Conservation (phyloP, 208 protist genomes). For the Wallacemonas rigidus region DNA sequence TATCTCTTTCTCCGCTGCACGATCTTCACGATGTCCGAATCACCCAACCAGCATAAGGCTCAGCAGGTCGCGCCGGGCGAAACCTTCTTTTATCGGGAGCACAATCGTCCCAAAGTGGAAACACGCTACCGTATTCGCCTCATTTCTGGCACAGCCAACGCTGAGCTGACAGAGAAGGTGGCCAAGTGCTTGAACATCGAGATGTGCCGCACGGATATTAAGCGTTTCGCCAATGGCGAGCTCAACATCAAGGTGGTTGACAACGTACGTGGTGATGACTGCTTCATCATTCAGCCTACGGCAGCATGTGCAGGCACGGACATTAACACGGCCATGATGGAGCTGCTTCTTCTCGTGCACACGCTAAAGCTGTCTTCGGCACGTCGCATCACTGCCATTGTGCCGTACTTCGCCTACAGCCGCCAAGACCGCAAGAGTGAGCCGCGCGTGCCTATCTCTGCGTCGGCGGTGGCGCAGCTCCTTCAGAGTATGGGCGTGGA, state of each 20-base stretch:
- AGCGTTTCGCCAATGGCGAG: constrained; percentile 91
- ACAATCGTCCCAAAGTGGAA: constrained; percentile 74
- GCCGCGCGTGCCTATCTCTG: constrained; percentile 95
- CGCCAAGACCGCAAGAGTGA: constrained; percentile 97
- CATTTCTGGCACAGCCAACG: constrained; percentile 86
- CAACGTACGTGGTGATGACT: constrained; percentile 95
- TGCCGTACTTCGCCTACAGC: constrained; percentile 96
- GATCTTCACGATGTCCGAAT: constrained; percentile 18
- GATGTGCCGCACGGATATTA: constrained; percentile 79
- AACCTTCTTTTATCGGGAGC: constrained; percentile 84
- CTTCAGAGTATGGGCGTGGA: constrained; percentile 93
- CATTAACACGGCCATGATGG: constrained; percentile 92
- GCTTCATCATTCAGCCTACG: constrained; percentile 96
- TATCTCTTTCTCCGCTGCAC: constrained; percentile 16
- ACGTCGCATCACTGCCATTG: constrained; percentile 94
- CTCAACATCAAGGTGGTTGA: constrained; percentile 94
- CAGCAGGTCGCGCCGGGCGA: constrained; percentile 76
- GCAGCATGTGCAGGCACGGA: constrained; percentile 58
- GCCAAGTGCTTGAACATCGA: constrained; percentile 78
- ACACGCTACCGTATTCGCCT: constrained; percentile 86
- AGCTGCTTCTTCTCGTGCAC: constrained; percentile 90
- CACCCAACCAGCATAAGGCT: constrained; percentile 23
- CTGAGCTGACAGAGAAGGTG: constrained; percentile 80
- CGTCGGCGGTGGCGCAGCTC: constrained; percentile 93
- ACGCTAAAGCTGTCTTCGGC: constrained; percentile 90